phyloP scores from a whole-genome alignment of 2,329 filamentous ascomycete genomes.

The Plenodomus lindquistii region DNA sequence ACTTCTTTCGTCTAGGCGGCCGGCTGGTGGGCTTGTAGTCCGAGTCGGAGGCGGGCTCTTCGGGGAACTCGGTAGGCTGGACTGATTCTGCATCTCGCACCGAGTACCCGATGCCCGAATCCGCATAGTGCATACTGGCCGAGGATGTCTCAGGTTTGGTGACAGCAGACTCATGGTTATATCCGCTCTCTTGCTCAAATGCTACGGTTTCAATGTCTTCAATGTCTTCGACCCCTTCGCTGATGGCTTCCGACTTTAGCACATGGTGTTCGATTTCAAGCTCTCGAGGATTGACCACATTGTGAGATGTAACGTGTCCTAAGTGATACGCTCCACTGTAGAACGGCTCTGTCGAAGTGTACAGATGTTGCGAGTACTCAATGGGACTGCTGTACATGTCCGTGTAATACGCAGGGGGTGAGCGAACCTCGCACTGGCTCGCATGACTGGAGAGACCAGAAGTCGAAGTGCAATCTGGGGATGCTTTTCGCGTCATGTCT shows the following conservation, averaged over 20 bases:
- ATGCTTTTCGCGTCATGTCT: constrained; percentile 30
- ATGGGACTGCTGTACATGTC: constrained; percentile 23
- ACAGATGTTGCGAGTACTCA: constrained; percentile 24
- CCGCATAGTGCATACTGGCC: constrained; percentile 21
- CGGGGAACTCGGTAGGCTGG: constrained; percentile 32
- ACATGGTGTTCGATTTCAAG: constrained; percentile 38
- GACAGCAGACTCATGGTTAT: constrained; percentile 19
- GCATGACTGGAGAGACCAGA: constrained; percentile 38
- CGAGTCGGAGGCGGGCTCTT: constrained; percentile 39
- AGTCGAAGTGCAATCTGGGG: constrained; percentile 39
- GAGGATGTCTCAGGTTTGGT: constrained; percentile 20
- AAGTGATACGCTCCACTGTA: constrained; percentile 15
- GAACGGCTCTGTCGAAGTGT: constrained; percentile 19
- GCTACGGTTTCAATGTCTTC: constrained; percentile 20
- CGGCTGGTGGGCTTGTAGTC: constrained; percentile 38
- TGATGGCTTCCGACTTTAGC: constrained; percentile 15
- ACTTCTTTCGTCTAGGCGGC: constrained; percentile 29
- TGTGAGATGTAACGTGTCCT: constrained; percentile 12
- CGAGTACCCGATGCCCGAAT: constrained; percentile 33
- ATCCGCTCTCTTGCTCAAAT: constrained; percentile 20
- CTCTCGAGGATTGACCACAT: constrained; percentile 34
- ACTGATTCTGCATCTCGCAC: constrained; percentile 43
- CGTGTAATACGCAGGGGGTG: constrained; percentile 24
- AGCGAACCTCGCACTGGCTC: constrained; percentile 35
- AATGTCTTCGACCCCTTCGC: constrained; percentile 21